Conservation (phyloP, 106 monocot genomes). For the Ottelia alismoides region DNA sequence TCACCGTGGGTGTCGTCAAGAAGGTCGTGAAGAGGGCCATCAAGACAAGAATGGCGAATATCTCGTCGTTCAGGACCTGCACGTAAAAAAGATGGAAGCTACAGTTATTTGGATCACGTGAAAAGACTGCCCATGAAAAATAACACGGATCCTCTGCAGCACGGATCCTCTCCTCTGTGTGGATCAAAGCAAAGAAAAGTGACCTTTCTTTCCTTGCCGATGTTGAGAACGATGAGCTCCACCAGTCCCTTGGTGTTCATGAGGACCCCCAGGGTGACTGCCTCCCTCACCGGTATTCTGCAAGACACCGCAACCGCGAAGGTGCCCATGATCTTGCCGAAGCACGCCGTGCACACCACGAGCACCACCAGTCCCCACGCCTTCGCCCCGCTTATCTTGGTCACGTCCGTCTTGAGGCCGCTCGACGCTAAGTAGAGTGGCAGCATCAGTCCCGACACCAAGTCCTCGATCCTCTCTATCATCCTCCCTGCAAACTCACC, state of each 20-base stretch:
- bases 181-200: background rate
- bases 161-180: background rate
- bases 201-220: slow-evolving; percentile 70
- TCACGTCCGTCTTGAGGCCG: slow-evolving; percentile 63
- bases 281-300: slow-evolving; percentile 32
- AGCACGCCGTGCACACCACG: slow-evolving; percentile 43
- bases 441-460: slow-evolving; percentile 60
- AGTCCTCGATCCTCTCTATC: slow-evolving; percentile 74
- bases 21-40: slow-evolving; percentile 96
- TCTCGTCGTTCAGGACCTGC: slow-evolving; percentile 72
- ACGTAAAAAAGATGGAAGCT: too few relatives aligned
- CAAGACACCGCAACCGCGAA: slow-evolving; percentile 33
- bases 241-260: slow-evolving; percentile 93
- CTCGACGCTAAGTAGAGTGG: slow-evolving; percentile 86
- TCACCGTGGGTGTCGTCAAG: slow-evolving; percentile 69
- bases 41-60: slow-evolving; percentile 67
- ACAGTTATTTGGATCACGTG: background rate
- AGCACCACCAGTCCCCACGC: slow-evolving; percentile 47
- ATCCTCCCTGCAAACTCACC: slow-evolving; percentile 43
- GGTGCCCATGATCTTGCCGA: slow-evolving; percentile 42
- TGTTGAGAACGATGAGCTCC: slow-evolving; percentile 78
- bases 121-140: background rate
- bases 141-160: background rate
- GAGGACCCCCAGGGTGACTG: slow-evolving; percentile 42
- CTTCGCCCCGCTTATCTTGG: slow-evolving; percentile 24